Conservation (phyloP, 441 rosid species). For the Viola pubescens region DNA sequence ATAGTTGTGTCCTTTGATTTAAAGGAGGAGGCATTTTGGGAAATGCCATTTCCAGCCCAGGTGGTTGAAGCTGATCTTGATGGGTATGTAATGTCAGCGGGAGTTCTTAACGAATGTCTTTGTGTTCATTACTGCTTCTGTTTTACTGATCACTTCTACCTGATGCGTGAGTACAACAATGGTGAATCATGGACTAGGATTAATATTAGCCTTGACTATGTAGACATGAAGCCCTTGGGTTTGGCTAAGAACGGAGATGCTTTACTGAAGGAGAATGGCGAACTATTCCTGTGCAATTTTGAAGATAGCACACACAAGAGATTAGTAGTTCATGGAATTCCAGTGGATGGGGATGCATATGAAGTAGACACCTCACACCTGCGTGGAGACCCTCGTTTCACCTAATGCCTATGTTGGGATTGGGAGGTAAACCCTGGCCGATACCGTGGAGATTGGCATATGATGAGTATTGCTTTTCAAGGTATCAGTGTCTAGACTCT, state of each 20-base stretch:
- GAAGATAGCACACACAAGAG: constrained; percentile 9
- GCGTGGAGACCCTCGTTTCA: constrained; percentile 35
- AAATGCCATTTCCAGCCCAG: constrained; percentile 4
- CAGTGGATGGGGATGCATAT: constrained; percentile 21
- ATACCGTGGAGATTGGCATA: too few species aligned
- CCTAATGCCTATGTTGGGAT: constrained; percentile 9
- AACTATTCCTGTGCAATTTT: constrained; percentile 29
- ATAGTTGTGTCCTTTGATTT: constrained; percentile 29
- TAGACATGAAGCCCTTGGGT: constrained; percentile 33
- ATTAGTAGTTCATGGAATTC: constrained; percentile 23
- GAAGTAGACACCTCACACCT: constrained; percentile 32
- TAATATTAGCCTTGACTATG: constrained; percentile 20
- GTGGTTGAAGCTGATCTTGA: neutral
- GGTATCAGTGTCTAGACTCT: too few species aligned
- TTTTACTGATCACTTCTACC: constrained; percentile 31
- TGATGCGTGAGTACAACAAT: constrained; percentile 31
- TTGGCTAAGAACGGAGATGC: constrained; percentile 20
- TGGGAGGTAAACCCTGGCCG: too few species aligned
- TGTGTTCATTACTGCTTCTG: constrained; percentile 24
- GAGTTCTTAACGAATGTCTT: constrained; percentile 24
- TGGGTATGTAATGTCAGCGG: constrained; percentile 20
- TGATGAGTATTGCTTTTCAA: too few species aligned
- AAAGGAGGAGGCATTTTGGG: constrained; percentile 13
- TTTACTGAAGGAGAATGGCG: constrained; percentile 32
- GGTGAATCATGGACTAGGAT: constrained; percentile 33